Percentiles rank a stretch among this genome's conserved stretches.
phyloP scores from a whole-genome alignment of 2,329 filamentous ascomycete genomes.

The Sporothrix luriei region DNA sequence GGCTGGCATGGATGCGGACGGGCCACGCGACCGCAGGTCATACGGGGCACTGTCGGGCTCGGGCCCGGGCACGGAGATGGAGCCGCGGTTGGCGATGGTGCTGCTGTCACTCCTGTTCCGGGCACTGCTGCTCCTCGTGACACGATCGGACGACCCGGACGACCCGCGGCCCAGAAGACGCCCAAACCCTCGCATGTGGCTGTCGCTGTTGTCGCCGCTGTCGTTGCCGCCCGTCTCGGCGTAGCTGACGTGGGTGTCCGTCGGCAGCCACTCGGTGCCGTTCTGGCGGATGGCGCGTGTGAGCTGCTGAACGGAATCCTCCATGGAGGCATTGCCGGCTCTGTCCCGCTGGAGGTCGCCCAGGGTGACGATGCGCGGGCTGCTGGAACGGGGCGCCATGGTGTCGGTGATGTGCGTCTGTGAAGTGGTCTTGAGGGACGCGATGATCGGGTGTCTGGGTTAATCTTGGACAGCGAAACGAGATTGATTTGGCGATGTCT shows the following conservation, averaged over 20 bases:
- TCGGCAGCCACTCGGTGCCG: constrained; percentile 3
- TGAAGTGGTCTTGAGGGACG: not conserved
- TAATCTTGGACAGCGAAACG: not conserved
- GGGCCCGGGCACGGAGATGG: not conserved
- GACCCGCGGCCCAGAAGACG: constrained; percentile 11
- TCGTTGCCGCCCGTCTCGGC: not conserved
- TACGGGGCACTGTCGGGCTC: not conserved
- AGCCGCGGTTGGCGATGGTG: not conserved
- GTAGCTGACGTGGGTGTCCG: constrained; percentile 8
- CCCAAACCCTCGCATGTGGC: not conserved
- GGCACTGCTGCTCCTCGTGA: not conserved
- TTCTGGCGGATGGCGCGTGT: not conserved
- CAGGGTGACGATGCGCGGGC: not conserved
- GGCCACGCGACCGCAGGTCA: not conserved
- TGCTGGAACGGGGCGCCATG: not conserved
- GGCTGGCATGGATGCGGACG: not conserved
- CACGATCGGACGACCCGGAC: too few relatives aligned
- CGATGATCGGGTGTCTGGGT: not conserved
- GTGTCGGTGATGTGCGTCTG: not conserved
- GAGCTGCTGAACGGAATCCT: not conserved
- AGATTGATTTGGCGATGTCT: not conserved
- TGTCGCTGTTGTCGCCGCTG: not conserved
- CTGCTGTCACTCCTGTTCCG: not conserved
- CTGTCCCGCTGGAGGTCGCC: not conserved
- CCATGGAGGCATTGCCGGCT: not conserved